These are phyloP conservation scores for Talaromyces thailandensis DNA, from an alignment of 495 filamentous ascomycete species.

Conservation along the genomic window DNA sequence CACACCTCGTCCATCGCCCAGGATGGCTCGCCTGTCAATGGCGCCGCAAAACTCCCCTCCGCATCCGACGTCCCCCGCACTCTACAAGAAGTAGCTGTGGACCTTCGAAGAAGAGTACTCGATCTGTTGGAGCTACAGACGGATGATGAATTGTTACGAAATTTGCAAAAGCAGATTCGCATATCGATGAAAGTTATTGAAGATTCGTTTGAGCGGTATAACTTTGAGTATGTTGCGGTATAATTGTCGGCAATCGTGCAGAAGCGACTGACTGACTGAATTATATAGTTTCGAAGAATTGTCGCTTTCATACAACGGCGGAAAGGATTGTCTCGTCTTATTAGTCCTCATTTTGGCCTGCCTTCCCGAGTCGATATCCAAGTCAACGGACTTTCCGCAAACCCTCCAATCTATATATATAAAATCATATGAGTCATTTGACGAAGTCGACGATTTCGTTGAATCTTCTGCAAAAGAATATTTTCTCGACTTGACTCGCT, in stretches of 20 bases:
- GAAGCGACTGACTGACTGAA: neutral
- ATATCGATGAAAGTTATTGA: constrained; percentile 2
- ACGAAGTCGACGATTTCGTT: constrained; percentile 80
- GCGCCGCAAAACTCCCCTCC: neutral
- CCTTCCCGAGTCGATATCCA: constrained; percentile 24
- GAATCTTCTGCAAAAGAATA: constrained; percentile 51
- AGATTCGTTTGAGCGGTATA: constrained; percentile 1
- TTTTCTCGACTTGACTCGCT: constrained; percentile 66
- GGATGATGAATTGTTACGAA: constrained; percentile 2
- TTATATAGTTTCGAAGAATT: constrained; percentile 37
- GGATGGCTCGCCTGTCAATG: constrained; percentile 3
- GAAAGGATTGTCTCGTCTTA: constrained; percentile 94
- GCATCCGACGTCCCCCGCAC: constrained; percentile 1
- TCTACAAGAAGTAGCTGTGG: neutral
- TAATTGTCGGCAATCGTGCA: too few relatives aligned
- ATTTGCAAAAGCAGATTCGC: constrained; percentile 1
- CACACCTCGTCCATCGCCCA: neutral
- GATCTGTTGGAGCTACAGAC: neutral
- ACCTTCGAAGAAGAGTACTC: neutral
- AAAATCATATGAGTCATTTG: constrained; percentile 68
- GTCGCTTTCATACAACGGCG: constrained; percentile 93
- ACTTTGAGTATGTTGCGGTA: neutral
- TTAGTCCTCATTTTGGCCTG: constrained; percentile 79
- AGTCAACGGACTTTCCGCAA: constrained; percentile 1
- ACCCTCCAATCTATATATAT: constrained; percentile 78